Evolutionary conservation across 768 basidiomycete species (phyloP), one percentile per base, ranked within the genome.

Genomic region (Termitomyces sp.): DNA sequence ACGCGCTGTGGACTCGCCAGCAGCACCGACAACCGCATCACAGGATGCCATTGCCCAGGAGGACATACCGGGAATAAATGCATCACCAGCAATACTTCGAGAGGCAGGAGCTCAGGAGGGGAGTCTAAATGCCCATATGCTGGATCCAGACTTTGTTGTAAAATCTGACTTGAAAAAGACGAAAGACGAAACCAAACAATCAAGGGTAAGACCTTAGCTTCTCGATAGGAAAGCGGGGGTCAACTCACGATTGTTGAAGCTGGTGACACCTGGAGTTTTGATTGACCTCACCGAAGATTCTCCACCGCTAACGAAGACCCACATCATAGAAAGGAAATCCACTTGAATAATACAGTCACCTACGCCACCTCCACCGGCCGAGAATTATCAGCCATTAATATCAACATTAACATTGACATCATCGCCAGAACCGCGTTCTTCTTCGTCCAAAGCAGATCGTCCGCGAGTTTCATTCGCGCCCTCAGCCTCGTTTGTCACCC

Each of bases 271-370:
- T 33, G 45, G 45, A 22, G 62, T 70, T 8, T 77, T 73, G 44
- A 75, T 81, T 56, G 81, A 83, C 65, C 70, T 81, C 55, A 80
- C 77, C n/a, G 59, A 65, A 20, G 71, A 74, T 44, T 54, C 61
- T 18, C 64, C 67, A 22, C 38, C 18, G 9, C 24, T 13, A 28
- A 51, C 54, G 8, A 55, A 54, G 51, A 26, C 41, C 51, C 40
- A 36, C 14, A 26, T 43, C 3, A 18, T 26, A 18, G 33, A 24
- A 30, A 49, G 14, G 10, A 22, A 41, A 14, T 20, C 47, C 13
- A 16, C 30, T 11, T 13, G 14, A 30, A 36, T 13, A n/a, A 47
- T 16, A 4, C 36, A 50, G 45, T n/a, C 56, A 46, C 35, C 9
- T 38, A 44, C 16, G 40, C 13, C 46, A n/a, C 35, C 46, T 5